Evolutionary conservation across 768 basidiomycete species (phyloP).

Genomic region (Auricularia sp.): DNA sequence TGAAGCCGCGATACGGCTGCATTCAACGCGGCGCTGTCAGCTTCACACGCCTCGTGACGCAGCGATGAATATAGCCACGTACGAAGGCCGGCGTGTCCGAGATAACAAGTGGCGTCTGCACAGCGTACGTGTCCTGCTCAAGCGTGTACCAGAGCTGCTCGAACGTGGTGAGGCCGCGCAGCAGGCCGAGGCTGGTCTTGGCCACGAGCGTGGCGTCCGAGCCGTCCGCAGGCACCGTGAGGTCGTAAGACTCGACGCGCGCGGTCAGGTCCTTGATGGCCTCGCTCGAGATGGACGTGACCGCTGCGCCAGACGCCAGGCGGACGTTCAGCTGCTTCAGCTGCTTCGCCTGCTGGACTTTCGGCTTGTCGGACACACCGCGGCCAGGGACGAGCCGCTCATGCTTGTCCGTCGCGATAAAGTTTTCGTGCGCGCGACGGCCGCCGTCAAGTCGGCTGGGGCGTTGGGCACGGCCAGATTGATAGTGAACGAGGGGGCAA

Average conservation of each 20-base stretch:
- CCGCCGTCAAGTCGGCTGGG: slow-evolving; percentile 47
- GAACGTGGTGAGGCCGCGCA: slow-evolving; percentile 68
- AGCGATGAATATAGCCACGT: slow-evolving; percentile 16
- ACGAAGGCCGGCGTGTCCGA: slow-evolving; percentile 60
- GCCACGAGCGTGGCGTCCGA: slow-evolving; percentile 43
- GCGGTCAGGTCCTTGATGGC: slow-evolving; percentile 37
- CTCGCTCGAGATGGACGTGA: slow-evolving; percentile 40
- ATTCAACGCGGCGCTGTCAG: neutral
- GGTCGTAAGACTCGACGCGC: slow-evolving; percentile 45
- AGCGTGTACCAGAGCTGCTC: slow-evolving; percentile 51
- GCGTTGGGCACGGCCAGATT: slow-evolving; percentile 29
- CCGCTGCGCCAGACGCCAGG: slow-evolving; percentile 20
- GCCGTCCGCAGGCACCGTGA: slow-evolving; percentile 48
- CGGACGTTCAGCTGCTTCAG: slow-evolving; percentile 36
- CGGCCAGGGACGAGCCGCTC: slow-evolving; percentile 49
- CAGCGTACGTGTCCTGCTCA: slow-evolving; percentile 37
- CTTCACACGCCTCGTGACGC: neutral
- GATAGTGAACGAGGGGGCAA: slow-evolving; percentile 44
- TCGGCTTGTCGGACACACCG: slow-evolving; percentile 35
- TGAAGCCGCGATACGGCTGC: slow-evolving; percentile 64
- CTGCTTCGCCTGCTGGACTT: slow-evolving; percentile 29
- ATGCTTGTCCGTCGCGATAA: slow-evolving; percentile 45
- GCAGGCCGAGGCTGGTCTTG: slow-evolving; percentile 54
- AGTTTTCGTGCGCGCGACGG: slow-evolving; percentile 38
- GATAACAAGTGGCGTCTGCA: slow-evolving; percentile 48